Percentiles rank a stretch among this genome's conserved stretches.
Conservation (phyloP, 2,329 filamentous ascomycete species). For the Trichoderma citrinoviride region DNA sequence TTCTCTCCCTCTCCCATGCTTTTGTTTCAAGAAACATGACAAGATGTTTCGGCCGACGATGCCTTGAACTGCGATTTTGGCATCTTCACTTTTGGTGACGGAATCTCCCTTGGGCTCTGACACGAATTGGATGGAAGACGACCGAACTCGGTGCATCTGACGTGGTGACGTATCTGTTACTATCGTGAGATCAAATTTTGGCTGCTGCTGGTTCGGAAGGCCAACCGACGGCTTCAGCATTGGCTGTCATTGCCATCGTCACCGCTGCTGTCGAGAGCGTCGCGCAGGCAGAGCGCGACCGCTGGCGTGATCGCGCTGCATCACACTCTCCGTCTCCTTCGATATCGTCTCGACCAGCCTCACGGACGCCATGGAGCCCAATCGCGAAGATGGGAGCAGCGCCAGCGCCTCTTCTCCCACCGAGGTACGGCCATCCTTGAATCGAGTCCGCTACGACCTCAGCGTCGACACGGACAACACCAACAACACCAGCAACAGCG, state of each 20-base stretch:
- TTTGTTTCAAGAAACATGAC: too few relatives aligned
- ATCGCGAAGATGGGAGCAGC: neutral
- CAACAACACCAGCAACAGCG: slow-evolving; percentile 1
- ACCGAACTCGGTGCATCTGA: too few relatives aligned
- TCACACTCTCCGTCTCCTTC: too few relatives aligned
- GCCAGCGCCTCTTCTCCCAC: neutral
- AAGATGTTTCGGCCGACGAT: too few relatives aligned
- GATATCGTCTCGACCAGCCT: neutral
- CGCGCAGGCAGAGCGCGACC: neutral
- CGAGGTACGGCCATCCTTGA: neutral
- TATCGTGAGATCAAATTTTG: neutral
- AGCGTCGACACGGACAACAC: slow-evolving; percentile 31
- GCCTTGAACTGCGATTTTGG: too few relatives aligned
- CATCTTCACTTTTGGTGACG: too few relatives aligned
- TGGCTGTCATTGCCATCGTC: neutral
- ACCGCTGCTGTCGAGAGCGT: neutral
- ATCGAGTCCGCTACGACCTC: slow-evolving; percentile 32
- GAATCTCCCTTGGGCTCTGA: too few relatives aligned
- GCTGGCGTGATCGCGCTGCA: neutral
- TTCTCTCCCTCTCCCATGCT: neutral
- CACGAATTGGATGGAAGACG: neutral
- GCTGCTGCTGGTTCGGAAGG: neutral
- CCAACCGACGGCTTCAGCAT: neutral
- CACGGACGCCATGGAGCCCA: neutral
- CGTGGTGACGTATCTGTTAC: neutral